Evolutionary conservation across 2,329 filamentous ascomycete genomes (phyloP).

Genomic region (Ceratocystis ficicola): DNA sequence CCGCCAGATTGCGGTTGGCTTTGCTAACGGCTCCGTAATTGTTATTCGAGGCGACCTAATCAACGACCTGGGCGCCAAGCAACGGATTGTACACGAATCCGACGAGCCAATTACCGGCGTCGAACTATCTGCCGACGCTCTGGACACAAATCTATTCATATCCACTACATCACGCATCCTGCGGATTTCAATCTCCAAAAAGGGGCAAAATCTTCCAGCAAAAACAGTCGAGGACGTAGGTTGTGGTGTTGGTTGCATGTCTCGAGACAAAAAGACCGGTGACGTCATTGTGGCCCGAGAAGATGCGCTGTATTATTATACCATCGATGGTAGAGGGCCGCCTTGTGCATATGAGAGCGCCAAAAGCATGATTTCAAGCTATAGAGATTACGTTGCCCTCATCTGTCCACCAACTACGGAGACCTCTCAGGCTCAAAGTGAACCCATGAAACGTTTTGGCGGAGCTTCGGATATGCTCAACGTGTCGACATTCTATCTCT

Average conservation of each 20-base stretch:
- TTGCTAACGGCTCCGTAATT: constrained; percentile 88
- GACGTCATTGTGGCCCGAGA: constrained; percentile 87
- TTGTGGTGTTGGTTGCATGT: constrained; percentile 92
- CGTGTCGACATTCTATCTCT: constrained; percentile 73
- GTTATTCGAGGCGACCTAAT: constrained; percentile 89
- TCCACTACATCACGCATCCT: constrained; percentile 81
- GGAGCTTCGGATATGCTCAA: constrained; percentile 67
- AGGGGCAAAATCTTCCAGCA: constrained; percentile 78
- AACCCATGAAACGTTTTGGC: constrained; percentile 50
- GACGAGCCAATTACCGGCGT: constrained; percentile 93
- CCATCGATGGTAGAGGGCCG: constrained; percentile 67
- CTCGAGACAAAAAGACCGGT: constrained; percentile 62
- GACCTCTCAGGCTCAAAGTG: constrained; percentile 14
- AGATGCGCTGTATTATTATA: constrained; percentile 93
- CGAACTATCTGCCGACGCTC: constrained; percentile 44
- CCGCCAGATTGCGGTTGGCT: constrained; percentile 85
- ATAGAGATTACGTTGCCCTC: constrained; percentile 75
- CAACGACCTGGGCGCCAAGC: constrained; percentile 86
- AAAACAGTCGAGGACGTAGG: constrained; percentile 81
- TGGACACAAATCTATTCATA: constrained; percentile 70
- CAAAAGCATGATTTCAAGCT: constrained; percentile 69
- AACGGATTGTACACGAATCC: constrained; percentile 89
- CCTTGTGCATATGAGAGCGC: constrained; percentile 85
- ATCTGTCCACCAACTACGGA: constrained; percentile 56
- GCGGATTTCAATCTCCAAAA: constrained; percentile 74